A percentile compares a stretch with the other conserved stretches of the same genome.
phyloP scores from a whole-genome alignment of 1,139 yeast genomes.

The Candida labiduridarum region DNA sequence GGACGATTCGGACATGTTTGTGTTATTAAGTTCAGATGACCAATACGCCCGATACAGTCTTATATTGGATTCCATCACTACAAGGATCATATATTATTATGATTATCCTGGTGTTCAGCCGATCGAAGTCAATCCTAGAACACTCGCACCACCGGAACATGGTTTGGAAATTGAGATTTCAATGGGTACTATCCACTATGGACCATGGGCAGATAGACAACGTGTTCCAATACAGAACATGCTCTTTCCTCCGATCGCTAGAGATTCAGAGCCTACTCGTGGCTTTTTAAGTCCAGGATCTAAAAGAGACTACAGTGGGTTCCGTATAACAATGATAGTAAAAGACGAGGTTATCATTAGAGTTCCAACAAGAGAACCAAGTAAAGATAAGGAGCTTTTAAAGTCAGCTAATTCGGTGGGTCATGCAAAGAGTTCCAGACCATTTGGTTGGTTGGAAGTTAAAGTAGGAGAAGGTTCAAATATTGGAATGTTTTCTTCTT shows the following conservation, averaged over 20 bases:
- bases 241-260: slow-evolving; percentile 68
- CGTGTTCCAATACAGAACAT: slow-evolving; percentile 63
- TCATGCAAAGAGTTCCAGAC: slow-evolving; percentile 33
- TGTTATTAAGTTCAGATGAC: slow-evolving; percentile 35
- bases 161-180: slow-evolving; percentile 64
- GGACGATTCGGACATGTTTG: slow-evolving; percentile 35
- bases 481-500: slow-evolving; percentile 49
- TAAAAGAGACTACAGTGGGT: slow-evolving; percentile 56
- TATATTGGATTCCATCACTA: slow-evolving; percentile 62
- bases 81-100: slow-evolving; percentile 60
- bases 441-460: slow-evolving; percentile 92
- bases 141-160: slow-evolving; percentile 50
- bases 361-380: slow-evolving; percentile 80
- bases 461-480: slow-evolving; percentile 59
- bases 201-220: slow-evolving; percentile 96
- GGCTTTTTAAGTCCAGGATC: slow-evolving; percentile 47
- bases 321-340: slow-evolving; percentile 54
- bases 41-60: slow-evolving; percentile 88
- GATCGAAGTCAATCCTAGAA: slow-evolving; percentile 17
- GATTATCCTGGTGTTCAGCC: slow-evolving; percentile 74
- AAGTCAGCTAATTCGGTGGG: slow-evolving; percentile 16
- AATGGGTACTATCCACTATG: slow-evolving; percentile 75
- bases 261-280: slow-evolving; percentile 54
- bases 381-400: slow-evolving; percentile 60
- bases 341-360: slow-evolving; percentile 72